phyloP scores from a whole-genome alignment of 768 basidiomycete genomes.

The Pisolithus tinctorius region DNA sequence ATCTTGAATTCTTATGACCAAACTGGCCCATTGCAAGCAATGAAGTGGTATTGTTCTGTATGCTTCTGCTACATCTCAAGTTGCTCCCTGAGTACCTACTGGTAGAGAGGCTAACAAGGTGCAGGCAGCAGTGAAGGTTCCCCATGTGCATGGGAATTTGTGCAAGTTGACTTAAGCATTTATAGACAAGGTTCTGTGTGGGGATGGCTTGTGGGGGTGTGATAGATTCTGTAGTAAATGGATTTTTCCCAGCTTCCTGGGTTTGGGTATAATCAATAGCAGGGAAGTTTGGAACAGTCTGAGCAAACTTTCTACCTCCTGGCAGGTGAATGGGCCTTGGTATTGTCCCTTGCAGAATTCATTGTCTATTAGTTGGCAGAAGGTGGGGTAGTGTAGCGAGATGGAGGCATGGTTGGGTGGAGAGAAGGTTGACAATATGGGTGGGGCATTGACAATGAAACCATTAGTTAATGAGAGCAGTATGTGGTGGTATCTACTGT shows the following conservation, averaged over 20 bases:
- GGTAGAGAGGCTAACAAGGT: neutral
- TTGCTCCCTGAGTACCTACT: neutral
- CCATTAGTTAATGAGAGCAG: neutral
- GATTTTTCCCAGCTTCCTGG: neutral
- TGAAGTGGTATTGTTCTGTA: slow-evolving; percentile 21
- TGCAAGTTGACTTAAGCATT: neutral
- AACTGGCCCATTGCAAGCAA: slow-evolving; percentile 30
- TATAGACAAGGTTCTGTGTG: neutral
- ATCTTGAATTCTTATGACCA: slow-evolving; percentile 17
- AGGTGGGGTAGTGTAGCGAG: neutral
- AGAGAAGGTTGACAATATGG: neutral
- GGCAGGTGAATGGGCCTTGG: neutral
- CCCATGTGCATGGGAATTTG: neutral
- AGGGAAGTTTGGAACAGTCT: neutral
- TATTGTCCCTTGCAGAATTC: neutral
- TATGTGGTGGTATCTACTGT: neutral
- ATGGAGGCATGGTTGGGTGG: neutral
- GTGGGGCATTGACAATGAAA: neutral
- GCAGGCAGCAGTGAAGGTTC: neutral
- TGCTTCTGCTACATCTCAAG: slow-evolving; percentile 6
- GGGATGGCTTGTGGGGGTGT: neutral
- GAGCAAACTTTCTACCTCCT: neutral
- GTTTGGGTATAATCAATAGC: neutral
- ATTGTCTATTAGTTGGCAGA: neutral
- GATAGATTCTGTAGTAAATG: neutral